These are phyloP conservation scores for Stachybotrys chartarum DNA, from an alignment of 2,329 filamentous ascomycete genomes.

Conservation along the genomic window DNA sequence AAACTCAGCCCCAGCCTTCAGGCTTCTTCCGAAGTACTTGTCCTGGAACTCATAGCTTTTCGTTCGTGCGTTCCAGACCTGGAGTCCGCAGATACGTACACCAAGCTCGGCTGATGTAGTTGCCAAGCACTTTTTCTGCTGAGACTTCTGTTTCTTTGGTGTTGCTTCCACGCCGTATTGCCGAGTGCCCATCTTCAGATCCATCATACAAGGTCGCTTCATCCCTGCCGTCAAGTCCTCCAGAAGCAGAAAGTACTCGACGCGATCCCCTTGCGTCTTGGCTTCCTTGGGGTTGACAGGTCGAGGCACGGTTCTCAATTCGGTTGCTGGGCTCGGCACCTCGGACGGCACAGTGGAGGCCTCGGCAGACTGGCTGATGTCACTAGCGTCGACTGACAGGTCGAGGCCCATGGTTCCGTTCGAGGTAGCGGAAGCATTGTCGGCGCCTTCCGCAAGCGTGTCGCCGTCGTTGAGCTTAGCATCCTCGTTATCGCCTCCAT, in stretches of 20 bases:
- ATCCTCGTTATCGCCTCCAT: constrained; percentile 52
- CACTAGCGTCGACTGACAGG: not conserved
- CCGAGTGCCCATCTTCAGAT: constrained; percentile 96
- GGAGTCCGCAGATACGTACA: constrained; percentile 89
- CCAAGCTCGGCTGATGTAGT: constrained; percentile 90
- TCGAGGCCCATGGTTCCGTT: not conserved
- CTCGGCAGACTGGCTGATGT: constrained; percentile 26
- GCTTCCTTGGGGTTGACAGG: constrained; percentile 74
- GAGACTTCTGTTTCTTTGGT: constrained; percentile 87
- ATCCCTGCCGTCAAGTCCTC: constrained; percentile 96
- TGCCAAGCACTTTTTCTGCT: constrained; percentile 83
- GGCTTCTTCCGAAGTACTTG: constrained; percentile 89
- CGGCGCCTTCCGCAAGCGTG: not conserved
- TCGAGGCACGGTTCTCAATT: constrained; percentile 39
- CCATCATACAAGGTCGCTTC: constrained; percentile 93
- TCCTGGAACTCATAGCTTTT: constrained; percentile 92
- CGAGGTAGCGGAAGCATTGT: not conserved
- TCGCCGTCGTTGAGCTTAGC: not conserved
- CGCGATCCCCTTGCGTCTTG: constrained; percentile 57
- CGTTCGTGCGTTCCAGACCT: constrained; percentile 84
- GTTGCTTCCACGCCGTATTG: constrained; percentile 92
- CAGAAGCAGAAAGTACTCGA: constrained; percentile 87
- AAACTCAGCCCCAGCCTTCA: constrained; percentile 84
- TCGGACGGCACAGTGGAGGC: constrained; percentile 22
- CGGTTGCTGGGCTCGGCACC: constrained; percentile 27